Percentiles rank a stretch among this genome's conserved stretches.
Evolutionary conservation across 805 yeast species (phyloP).

Genomic region (Lipomyces spencermartinsiae): DNA sequence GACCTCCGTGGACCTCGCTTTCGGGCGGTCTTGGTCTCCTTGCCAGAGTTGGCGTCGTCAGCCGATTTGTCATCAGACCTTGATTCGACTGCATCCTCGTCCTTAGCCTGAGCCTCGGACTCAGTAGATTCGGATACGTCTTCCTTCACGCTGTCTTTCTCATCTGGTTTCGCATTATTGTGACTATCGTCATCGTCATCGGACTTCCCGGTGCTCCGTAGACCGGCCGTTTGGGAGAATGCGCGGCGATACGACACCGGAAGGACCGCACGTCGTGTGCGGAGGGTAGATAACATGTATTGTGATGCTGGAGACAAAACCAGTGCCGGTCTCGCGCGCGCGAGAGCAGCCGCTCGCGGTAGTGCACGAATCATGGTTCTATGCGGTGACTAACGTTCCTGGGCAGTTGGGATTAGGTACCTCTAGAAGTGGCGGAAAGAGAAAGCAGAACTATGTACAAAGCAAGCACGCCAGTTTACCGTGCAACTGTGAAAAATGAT

Average conservation of each 20-base stretch:
- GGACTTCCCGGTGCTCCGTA: slow-evolving; percentile 13
- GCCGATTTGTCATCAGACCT: slow-evolving; percentile 5
- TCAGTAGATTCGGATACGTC: slow-evolving; percentile 13
- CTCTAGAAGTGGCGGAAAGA: neutral
- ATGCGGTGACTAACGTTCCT: neutral
- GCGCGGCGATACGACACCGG: slow-evolving; percentile 20
- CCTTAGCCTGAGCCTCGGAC: slow-evolving; percentile 17
- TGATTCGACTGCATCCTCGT: slow-evolving; percentile 7
- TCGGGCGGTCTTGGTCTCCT: neutral
- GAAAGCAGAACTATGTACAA: neutral
- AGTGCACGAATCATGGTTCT: slow-evolving; percentile 27
- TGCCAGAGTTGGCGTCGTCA: neutral
- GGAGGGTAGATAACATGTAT: slow-evolving; percentile 10
- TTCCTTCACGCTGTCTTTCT: slow-evolving; percentile 9
- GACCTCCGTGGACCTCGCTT: slow-evolving; percentile 3
- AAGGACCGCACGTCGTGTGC: slow-evolving; percentile 15
- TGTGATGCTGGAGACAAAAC: slow-evolving; percentile 18
- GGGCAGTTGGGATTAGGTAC: neutral
- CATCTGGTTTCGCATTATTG: neutral
- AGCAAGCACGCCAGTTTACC: neutral
- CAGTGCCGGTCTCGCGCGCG: slow-evolving; percentile 15
- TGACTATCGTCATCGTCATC: slow-evolving; percentile 18
- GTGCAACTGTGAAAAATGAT: neutral
- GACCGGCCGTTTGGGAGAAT: slow-evolving; percentile 21
- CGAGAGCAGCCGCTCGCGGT: slow-evolving; percentile 19